Base-by-base conservation (phyloP, 495 filamentous ascomycete species). In the Hyphodiscus hymeniophilus region DNA sequence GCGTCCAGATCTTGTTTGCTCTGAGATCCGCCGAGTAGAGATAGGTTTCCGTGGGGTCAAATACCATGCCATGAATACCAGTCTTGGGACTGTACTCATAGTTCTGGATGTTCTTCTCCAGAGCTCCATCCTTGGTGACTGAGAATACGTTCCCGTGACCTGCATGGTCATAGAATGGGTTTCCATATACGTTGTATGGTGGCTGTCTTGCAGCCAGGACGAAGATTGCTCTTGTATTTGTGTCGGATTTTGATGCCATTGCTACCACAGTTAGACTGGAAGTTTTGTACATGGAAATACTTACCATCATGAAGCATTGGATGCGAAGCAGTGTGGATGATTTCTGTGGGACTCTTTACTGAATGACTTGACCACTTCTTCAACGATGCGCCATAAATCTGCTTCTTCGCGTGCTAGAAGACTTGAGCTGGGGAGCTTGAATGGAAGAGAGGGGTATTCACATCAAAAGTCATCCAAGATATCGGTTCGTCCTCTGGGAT, bases 391-490 rank as follows among this genome's bases (percentile, higher is more conserved):
- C 87, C 87, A 64, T 90, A 92, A 53, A 92, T 82, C 63, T 85
- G 80, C 65, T 87, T 88, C 63, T 81, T 84, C 47, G 75, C 69
- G 61, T 92, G 85, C 73, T 85, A 58, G 43, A 42, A 12, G 12
- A 12, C 47, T 50, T 26, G 18, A 22, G 8, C 30, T 21, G 35
- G n/a, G 48, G 41, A 6, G 16, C 7, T 36, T 15, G 16, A 23
- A n/a, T 12, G 2, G 16, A 28, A 46, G 7, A 35, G 38, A 35
- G 38, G 22, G 15, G 15, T 23, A 63, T 76, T 63, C 69, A 85
- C 83, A 58, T 87, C 82, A 57, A 90, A 88, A 33, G 84, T 82
- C 81, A 92, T 89, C 87, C 87, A 92, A 55, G 85, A 89, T 58
- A 92, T 90, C 3, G 87, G 82, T 67, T 92, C 85, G 38, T 87